Conservation (phyloP, 176 grass and related monocot genomes). For the Zea mays region Zm-B73-REFERENCE-NAM-5.0 NC_050098.1:158258501-158259000, state of each 20-base stretch:
- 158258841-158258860: slow-evolving; percentile 30
- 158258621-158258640: too few species aligned
- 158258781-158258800: slow-evolving; percentile 1
- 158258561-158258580: background rate
- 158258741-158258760: slow-evolving; percentile 55
- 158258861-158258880: slow-evolving; percentile 40
- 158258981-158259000: slow-evolving; percentile 35
- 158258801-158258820: slow-evolving; percentile 10
- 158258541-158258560: slow-evolving; percentile 29
- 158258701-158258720: background rate
- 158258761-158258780: slow-evolving; percentile 57
- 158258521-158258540: slow-evolving; percentile 51
- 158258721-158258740: slow-evolving; percentile 15
- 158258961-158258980: slow-evolving; percentile 20
- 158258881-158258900: slow-evolving; percentile 31
- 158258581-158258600: background rate
- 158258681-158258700: too few species aligned
- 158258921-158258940: slow-evolving; percentile 52
- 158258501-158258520: slow-evolving; percentile 49
- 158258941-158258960: slow-evolving; percentile 52
- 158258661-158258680: too few species aligned
- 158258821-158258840: slow-evolving; percentile 39
- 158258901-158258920: slow-evolving; percentile 70
- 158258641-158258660: too few species aligned
- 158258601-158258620: too few species aligned